A percentile compares a stretch with the other conserved stretches of the same genome.
These are phyloP conservation scores for Avena eriantha DNA, from an alignment of 176 grass and related monocot genomes.

Conservation along the genomic window DNA sequence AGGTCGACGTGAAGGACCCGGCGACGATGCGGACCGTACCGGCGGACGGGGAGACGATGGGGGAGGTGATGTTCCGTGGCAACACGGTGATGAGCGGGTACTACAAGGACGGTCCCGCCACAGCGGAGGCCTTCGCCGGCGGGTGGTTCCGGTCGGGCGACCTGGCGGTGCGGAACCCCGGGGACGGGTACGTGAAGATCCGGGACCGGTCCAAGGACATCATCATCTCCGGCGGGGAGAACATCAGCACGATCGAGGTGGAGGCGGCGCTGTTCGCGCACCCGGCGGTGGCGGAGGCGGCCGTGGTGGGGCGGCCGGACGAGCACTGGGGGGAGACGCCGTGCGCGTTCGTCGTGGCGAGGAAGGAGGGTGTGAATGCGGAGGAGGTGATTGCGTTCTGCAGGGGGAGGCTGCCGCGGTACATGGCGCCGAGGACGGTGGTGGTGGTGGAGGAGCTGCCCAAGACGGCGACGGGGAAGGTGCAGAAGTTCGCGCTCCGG, in stretches of 20 bases:
- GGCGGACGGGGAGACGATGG: slow-evolving; percentile 66
- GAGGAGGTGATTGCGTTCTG: slow-evolving; percentile 82
- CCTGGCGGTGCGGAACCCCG: slow-evolving; percentile 62
- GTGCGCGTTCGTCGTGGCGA: slow-evolving; percentile 77
- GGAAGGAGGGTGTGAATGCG: background rate
- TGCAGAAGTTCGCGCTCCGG: slow-evolving; percentile 80
- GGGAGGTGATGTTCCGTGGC: slow-evolving; percentile 87
- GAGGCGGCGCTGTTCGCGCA: slow-evolving; percentile 77
- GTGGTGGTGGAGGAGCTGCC: slow-evolving; percentile 75
- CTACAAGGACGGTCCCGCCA: slow-evolving; percentile 73
- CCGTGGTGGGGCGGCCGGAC: slow-evolving; percentile 75
- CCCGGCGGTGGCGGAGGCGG: slow-evolving; percentile 70
- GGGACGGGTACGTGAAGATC: slow-evolving; percentile 78
- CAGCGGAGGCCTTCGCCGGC: slow-evolving; percentile 55
- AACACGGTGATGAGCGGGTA: slow-evolving; percentile 96
- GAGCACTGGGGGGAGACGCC: slow-evolving; percentile 94
- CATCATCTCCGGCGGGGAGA: slow-evolving; percentile 92
- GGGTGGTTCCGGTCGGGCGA: slow-evolving; percentile 78
- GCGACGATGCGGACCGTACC: slow-evolving; percentile 68
- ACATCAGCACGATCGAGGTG: slow-evolving; percentile 89
- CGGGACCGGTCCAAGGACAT: slow-evolving; percentile 88
- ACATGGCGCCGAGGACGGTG: slow-evolving; percentile 78
- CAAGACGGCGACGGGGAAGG: slow-evolving; percentile 91
- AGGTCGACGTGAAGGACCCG: slow-evolving; percentile 85
- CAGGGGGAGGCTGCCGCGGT: slow-evolving; percentile 60